Conservation (phyloP, 768 basidiomycete genomes). For the Amanita rimosa region DNA sequence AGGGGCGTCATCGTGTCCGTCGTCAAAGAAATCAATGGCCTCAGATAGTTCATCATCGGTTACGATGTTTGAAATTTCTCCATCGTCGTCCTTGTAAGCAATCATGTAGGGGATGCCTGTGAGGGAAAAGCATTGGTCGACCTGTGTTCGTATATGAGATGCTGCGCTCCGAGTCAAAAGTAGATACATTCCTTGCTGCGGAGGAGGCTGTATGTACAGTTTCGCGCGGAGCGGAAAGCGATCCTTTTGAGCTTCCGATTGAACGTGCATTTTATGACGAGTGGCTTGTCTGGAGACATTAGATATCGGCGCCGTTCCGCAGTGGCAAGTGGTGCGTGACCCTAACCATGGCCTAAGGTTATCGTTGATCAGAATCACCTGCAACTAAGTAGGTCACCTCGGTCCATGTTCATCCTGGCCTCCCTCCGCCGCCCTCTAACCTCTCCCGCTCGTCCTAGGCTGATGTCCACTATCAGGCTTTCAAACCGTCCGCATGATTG, state of each 20-base stretch:
- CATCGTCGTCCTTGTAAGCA: slow-evolving; percentile 83
- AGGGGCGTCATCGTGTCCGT: slow-evolving; percentile 61
- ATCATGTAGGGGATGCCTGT: slow-evolving; percentile 60
- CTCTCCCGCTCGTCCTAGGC: background rate
- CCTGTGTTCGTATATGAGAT: slow-evolving; percentile 28
- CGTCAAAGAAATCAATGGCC: slow-evolving; percentile 80
- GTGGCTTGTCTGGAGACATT: slow-evolving; percentile 51
- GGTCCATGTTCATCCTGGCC: background rate
- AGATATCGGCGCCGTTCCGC: background rate
- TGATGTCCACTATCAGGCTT: slow-evolving; percentile 12
- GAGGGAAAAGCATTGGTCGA: slow-evolving; percentile 78
- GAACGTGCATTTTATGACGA: slow-evolving; percentile 78
- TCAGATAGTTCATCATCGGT: slow-evolving; percentile 72
- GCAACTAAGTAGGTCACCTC: too few species aligned
- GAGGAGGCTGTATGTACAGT: slow-evolving; percentile 68
- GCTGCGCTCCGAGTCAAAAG: slow-evolving; percentile 2
- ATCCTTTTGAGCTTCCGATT: slow-evolving; percentile 68
- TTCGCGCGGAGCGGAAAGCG: slow-evolving; percentile 67
- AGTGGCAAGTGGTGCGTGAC: background rate
- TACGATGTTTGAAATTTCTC: slow-evolving; percentile 58
- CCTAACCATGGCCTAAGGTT: slow-evolving; percentile 4
- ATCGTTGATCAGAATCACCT: background rate
- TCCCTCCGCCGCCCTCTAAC: background rate
- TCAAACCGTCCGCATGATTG: slow-evolving; percentile 40
- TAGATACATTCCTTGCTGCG: slow-evolving; percentile 50